These are phyloP conservation scores for Davidsoniella virescens DNA, from an alignment of 2,329 filamentous ascomycete species.

Conservation along the genomic window DNA sequence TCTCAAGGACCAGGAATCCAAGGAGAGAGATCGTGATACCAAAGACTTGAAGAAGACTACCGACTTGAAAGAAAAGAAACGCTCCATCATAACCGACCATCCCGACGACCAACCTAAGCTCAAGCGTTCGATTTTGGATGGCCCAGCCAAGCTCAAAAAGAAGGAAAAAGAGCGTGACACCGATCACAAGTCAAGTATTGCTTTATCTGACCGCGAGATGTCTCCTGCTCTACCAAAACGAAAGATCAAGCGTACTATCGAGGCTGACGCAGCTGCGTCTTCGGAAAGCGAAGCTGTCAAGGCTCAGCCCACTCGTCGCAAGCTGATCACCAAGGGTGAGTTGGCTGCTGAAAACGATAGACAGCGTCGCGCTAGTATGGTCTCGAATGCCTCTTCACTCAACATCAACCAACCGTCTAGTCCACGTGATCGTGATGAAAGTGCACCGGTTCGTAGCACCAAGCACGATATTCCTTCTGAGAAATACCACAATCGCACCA, in stretches of 20 bases:
- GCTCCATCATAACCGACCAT: slow-evolving; percentile 26
- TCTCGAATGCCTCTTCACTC: slow-evolving; percentile 35
- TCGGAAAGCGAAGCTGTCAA: slow-evolving; percentile 43
- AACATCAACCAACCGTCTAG: slow-evolving; percentile 33
- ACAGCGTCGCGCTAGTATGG: slow-evolving; percentile 37
- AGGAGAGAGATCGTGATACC: slow-evolving; percentile 21
- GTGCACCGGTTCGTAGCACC: slow-evolving; percentile 28
- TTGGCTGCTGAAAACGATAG: slow-evolving; percentile 37
- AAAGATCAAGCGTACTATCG: slow-evolving; percentile 33
- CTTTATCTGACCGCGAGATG: slow-evolving; percentile 33
- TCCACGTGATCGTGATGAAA: slow-evolving; percentile 34
- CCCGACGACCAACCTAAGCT: slow-evolving; percentile 31
- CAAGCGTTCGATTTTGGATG: slow-evolving; percentile 27
- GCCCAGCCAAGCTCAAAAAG: slow-evolving; percentile 32
- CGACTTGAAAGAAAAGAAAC: slow-evolving; percentile 34
- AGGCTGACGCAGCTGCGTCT: slow-evolving; percentile 37
- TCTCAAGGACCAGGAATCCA: slow-evolving; percentile 31
- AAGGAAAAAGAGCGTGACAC: slow-evolving; percentile 34
- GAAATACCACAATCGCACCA: slow-evolving; percentile 40
- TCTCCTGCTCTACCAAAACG: slow-evolving; percentile 34
- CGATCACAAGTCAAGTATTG: slow-evolving; percentile 15
- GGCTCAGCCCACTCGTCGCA: slow-evolving; percentile 45
- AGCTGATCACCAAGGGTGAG: slow-evolving; percentile 47
- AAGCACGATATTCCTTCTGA: slow-evolving; percentile 24
- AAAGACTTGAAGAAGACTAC: slow-evolving; percentile 19